Conservation (phyloP, 495 filamentous ascomycete species). For the Podospora fimiseda region DNA sequence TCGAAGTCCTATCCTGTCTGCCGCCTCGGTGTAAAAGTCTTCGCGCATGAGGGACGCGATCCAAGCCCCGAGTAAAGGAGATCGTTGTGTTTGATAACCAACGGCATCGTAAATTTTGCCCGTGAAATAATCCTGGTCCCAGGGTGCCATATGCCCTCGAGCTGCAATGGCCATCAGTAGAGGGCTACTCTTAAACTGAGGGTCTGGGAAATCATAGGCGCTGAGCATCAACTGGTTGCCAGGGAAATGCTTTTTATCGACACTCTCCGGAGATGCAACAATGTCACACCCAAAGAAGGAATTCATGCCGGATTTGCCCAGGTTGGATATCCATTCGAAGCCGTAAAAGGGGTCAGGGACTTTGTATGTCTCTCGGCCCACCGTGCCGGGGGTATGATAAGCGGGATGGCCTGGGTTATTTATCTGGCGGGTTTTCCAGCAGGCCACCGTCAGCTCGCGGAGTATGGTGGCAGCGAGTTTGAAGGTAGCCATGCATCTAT, state of each 20-base stretch:
- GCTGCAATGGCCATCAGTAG: not conserved
- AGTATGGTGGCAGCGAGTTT: not conserved
- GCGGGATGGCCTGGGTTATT: no score
- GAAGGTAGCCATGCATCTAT: not conserved
- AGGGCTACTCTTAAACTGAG: not conserved
- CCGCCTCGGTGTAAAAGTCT: constrained; percentile 1
- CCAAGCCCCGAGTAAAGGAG: not conserved
- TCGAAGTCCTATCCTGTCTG: not conserved
- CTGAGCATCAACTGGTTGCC: not conserved
- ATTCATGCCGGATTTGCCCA: not conserved
- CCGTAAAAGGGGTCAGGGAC: not conserved
- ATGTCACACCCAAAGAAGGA: not conserved
- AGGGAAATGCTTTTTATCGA: not conserved
- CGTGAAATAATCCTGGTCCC: no score
- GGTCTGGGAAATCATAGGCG: not conserved
- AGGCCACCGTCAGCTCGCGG: not conserved
- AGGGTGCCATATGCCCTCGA: not conserved
- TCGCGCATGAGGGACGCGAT: constrained; percentile 2
- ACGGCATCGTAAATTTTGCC: not conserved
- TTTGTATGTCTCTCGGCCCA: no score
- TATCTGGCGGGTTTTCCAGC: not conserved
- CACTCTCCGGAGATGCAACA: not conserved
- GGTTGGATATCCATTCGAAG: not conserved
- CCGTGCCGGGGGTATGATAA: no score
- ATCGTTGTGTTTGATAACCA: not conserved